Evolutionary conservation across 305 asterid genomes (phyloP).

Genomic region (Plantago coronopus): DNA sequence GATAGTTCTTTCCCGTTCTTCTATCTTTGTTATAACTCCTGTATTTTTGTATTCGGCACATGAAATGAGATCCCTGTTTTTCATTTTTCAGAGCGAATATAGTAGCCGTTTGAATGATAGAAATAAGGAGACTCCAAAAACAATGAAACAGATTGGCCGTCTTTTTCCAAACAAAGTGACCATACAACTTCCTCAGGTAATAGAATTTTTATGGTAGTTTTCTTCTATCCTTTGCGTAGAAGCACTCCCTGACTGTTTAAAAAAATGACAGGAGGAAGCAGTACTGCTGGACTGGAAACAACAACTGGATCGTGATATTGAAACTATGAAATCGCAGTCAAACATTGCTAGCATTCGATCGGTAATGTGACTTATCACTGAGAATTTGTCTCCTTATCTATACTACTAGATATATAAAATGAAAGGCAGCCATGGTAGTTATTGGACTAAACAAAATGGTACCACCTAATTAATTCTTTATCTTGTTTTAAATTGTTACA

Average conservation of each 20-base stretch:
- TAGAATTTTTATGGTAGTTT: conserved; percentile 19
- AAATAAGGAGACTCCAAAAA: conserved; percentile 78
- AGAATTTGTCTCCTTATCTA: not conserved
- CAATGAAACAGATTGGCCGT: conserved; percentile 77
- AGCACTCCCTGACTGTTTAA: conserved; percentile 10
- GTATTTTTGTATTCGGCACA: no score
- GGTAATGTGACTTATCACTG: conserved; percentile 24
- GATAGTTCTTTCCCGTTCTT: no score
- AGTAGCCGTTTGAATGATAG: conserved; percentile 77
- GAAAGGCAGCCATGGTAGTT: not conserved
- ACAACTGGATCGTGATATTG: conserved; percentile 75
- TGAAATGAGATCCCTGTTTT: no score
- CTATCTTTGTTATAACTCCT: no score
- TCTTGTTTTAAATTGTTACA: no score
- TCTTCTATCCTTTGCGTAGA: conserved; percentile 10
- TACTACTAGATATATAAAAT: not conserved
- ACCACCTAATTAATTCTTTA: no score
- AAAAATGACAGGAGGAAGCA: conserved; percentile 59
- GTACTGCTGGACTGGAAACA: conserved; percentile 81
- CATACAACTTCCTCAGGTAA: conserved; percentile 86
- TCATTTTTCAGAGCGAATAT: conserved; percentile 50
- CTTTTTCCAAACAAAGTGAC: conserved; percentile 89
- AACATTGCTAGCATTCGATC: conserved; percentile 64
- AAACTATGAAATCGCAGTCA: conserved; percentile 74
- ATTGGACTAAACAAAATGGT: not conserved